These are phyloP conservation scores for Phytophthora nicotianae DNA, from an alignment of 352 stramenopile genomes.

Conservation along the genomic window DNA sequence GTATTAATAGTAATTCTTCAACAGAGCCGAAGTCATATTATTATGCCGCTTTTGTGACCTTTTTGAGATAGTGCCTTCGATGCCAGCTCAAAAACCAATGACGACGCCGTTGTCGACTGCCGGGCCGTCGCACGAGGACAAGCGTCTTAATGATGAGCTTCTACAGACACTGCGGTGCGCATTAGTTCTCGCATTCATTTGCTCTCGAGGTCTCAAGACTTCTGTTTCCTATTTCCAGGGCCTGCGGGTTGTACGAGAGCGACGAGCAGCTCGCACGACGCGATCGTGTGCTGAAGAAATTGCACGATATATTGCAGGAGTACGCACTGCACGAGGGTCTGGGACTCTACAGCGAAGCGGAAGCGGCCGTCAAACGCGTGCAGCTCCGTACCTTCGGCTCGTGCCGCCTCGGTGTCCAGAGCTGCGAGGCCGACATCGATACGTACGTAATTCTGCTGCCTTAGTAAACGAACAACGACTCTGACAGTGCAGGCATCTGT, in stretches of 20 bases:
- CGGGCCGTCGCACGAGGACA: conserved; percentile 66
- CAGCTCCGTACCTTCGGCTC: conserved; percentile 93
- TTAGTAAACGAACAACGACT: neutral
- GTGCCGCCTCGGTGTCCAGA: conserved; percentile 87
- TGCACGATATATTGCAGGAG: conserved; percentile 72
- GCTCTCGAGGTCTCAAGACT: neutral
- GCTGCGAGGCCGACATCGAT: conserved; percentile 86
- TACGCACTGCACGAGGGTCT: conserved; percentile 78
- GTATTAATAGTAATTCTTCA: too few relatives aligned
- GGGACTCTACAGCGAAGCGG: conserved; percentile 46
- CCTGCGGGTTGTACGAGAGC: conserved; percentile 77
- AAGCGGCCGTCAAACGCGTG: conserved; percentile 45
- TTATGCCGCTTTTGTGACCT: too few relatives aligned
- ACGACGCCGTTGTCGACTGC: conserved; percentile 79
- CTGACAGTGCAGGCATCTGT: neutral
- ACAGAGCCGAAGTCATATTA: too few relatives aligned
- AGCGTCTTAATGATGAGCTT: conserved; percentile 68
- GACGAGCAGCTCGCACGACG: conserved; percentile 65
- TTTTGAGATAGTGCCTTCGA: too few relatives aligned
- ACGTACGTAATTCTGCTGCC: conserved; percentile 38
- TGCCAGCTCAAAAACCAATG: too few relatives aligned
- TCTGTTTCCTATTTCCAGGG: conserved; percentile 28
- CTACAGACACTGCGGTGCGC: conserved; percentile 63
- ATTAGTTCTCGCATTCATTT: neutral
- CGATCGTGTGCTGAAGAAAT: conserved; percentile 65